phyloP scores from a whole-genome alignment of 805 yeast species.

The Kurtzmaniella fragi region DNA sequence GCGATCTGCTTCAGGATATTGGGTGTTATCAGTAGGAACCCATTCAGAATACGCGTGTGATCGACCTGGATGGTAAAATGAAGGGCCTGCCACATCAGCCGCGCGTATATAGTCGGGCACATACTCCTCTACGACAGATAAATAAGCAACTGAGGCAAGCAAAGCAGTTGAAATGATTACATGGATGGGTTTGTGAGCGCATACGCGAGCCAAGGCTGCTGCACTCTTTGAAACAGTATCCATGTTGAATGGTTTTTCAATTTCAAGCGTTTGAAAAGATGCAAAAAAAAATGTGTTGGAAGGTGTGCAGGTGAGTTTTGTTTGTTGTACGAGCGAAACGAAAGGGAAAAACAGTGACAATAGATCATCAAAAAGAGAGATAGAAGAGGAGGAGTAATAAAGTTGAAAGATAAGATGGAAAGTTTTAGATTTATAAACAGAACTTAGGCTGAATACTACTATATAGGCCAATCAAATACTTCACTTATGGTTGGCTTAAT shows the following conservation, averaged over 20 bases:
- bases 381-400: slow-evolving; percentile 13
- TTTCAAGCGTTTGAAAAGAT: too few species aligned
- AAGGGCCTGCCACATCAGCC: slow-evolving; percentile 15
- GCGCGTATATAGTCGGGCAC: slow-evolving; percentile 42
- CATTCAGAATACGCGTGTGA: slow-evolving; percentile 37
- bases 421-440: too few species aligned
- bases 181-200: slow-evolving; percentile 86
- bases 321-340: too few species aligned
- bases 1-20: slow-evolving; percentile 42
- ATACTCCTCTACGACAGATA: slow-evolving; percentile 68
- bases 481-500: too few species aligned
- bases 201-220: slow-evolving; percentile 44
- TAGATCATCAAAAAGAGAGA: slow-evolving; percentile 7
- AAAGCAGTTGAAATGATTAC: slow-evolving; percentile 67
- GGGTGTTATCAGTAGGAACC: slow-evolving; percentile 42
- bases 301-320: too few species aligned
- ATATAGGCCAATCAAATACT: too few species aligned
- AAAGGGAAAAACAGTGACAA: too few species aligned
- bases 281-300: too few species aligned
- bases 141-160: slow-evolving; percentile 74
- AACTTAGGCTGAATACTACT: too few species aligned
- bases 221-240: slow-evolving; percentile 15
- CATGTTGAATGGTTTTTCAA: too few species aligned
- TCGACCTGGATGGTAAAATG: slow-evolving; percentile 35
- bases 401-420: too few species aligned